Percentiles rank a stretch among this genome's conserved stretches.
Conservation (phyloP, 495 filamentous ascomycete genomes). For the Neurospora sp. region DNA sequence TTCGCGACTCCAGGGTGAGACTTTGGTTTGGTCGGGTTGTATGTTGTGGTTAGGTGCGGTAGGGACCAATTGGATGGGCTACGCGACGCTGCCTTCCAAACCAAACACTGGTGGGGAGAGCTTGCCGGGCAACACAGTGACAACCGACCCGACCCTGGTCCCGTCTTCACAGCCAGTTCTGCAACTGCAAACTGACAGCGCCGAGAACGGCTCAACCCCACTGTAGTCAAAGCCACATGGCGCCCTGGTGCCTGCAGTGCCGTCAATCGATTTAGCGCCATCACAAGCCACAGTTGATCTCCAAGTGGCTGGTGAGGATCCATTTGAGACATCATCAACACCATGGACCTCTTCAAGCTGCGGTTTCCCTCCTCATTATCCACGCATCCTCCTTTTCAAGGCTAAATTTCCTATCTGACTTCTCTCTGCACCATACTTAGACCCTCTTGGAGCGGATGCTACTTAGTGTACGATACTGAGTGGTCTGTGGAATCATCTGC, state of each 20-base stretch:
- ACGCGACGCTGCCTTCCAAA: slow-evolving; percentile 5
- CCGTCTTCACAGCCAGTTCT: not conserved
- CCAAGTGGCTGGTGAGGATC: not conserved
- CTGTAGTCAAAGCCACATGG: not conserved
- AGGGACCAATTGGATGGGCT: slow-evolving; percentile 15
- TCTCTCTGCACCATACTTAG: no score
- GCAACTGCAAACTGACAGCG: not conserved
- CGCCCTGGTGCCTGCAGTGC: not conserved
- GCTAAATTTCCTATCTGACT: not conserved
- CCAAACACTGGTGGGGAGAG: slow-evolving; percentile 4
- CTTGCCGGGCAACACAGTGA: slow-evolving; percentile 19
- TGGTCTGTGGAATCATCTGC: not conserved
- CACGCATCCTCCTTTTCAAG: not conserved
- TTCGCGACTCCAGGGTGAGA: not conserved
- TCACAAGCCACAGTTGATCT: not conserved
- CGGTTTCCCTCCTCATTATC: not conserved
- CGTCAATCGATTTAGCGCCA: not conserved
- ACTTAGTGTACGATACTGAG: no score
- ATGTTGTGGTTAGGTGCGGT: slow-evolving; percentile 25
- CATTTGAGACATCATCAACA: not conserved
- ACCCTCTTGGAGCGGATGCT: no score
- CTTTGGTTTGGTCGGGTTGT: not conserved
- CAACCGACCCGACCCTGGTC: not conserved
- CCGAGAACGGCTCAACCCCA: not conserved
- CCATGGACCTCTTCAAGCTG: not conserved